Evolutionary conservation across 805 yeast species (phyloP).

Genomic region (Wickerhamomyces subpelliculosus): DNA sequence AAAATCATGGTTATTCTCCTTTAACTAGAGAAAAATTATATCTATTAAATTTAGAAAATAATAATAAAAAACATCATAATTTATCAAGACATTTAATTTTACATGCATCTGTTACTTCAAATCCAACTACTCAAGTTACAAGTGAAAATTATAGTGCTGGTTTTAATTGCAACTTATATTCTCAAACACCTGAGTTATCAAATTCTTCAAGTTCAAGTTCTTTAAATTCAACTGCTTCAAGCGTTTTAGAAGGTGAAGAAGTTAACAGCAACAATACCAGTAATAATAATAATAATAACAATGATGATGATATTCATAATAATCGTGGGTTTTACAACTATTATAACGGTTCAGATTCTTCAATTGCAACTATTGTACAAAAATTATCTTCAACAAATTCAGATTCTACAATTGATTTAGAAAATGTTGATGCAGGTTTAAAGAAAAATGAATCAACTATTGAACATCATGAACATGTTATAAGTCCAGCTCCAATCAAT

Average conservation of each 20-base stretch:
- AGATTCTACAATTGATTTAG: not conserved
- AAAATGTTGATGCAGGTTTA: not conserved
- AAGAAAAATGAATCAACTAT: too few species aligned
- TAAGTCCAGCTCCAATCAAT: not conserved
- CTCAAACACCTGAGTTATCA: not conserved
- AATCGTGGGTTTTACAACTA: slow-evolving; percentile 8
- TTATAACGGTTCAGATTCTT: slow-evolving; percentile 13
- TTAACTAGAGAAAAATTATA: slow-evolving; percentile 6
- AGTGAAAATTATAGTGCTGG: not conserved
- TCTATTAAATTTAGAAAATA: slow-evolving; percentile 4
- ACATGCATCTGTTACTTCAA: too few species aligned
- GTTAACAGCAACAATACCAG: too few species aligned
- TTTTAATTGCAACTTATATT: not conserved
- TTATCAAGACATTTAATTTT: not conserved
- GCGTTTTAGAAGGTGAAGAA: too few species aligned
- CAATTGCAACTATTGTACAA: slow-evolving; percentile 19
- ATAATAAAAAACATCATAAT: not conserved
- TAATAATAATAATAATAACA: too few species aligned
- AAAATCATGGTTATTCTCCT: not conserved
- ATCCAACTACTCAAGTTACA: not conserved
- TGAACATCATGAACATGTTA: too few species aligned
- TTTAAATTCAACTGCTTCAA: slow-evolving; percentile 2
- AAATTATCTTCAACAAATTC: slow-evolving; percentile 11
- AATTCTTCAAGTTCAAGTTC: slow-evolving; percentile 9
- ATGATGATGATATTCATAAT: slow-evolving; percentile 2